Evolutionary conservation across 352 stramenopile species (phyloP), one percentile per base, ranked within the genome.

Genomic region (Pythium biforme): DNA sequence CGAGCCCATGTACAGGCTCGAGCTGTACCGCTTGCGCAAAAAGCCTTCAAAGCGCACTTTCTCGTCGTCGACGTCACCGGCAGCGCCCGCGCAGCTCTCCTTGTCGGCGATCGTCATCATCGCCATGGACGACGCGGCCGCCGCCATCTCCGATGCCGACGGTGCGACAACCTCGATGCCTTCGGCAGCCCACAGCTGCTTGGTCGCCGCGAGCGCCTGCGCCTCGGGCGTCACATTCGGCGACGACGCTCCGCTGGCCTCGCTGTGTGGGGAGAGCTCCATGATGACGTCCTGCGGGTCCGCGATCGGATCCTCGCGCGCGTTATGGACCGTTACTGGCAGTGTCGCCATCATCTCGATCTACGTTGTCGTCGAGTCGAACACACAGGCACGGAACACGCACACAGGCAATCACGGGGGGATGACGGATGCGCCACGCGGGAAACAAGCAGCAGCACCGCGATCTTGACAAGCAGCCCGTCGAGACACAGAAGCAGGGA

Each of bases 1-100:
- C 52, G 79, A 85, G 31, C 83, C 83, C 83, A 92, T 90, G 73
- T 90, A 92, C 41, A 86, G 48, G 57, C 73, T 88, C 59, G 62
- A 74, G 49, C 69, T 74, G 56, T 88, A 92, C 22, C 83, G 77
- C 54, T 90, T 92, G 61, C 83, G 79, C 27, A 92, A 58, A 46
- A 77, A 83, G 0, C 81, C 83, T 56, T 77, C 72, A 62, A 75
- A 87, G 15, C 31, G 29, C 17, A 66, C 47, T 22, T 59, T 60
- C 19, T 68, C 59, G 43, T 56, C 59, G 49, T 53, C 41, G 25
- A 29, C 52, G 8, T 53, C 34, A n/a, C n/a, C n/a, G 47, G 11
- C 33, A 22, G 31, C 27, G n/a, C 12, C 29, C 46, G 46, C 39
- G 25, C 31, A 20, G 29, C 20, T 53, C 31, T 60, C 62, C 47